phyloP scores from a whole-genome alignment of 345 rosid genomes.

The Ricinus communis region DNA sequence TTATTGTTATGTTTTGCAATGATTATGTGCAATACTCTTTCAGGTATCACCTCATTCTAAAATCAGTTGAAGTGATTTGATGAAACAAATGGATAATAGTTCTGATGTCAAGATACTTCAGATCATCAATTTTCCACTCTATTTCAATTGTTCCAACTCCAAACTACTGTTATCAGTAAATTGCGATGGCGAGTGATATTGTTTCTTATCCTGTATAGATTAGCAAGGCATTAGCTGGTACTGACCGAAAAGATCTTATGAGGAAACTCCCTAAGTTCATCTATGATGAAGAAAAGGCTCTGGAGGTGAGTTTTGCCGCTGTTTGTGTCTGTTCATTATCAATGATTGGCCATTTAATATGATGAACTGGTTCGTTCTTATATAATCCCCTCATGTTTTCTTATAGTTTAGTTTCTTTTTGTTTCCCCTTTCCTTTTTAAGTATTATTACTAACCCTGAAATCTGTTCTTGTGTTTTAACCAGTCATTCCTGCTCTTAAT shows the following conservation, averaged over 20 bases:
- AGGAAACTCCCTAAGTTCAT: conserved; percentile 93
- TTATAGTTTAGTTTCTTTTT: not conserved
- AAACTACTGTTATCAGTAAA: not conserved
- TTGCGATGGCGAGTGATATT: conserved; percentile 1
- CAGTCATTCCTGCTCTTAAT: not conserved
- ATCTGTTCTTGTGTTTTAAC: not conserved
- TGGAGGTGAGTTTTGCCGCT: conserved; percentile 58
- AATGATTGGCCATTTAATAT: conserved; percentile 1
- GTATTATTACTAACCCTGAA: not conserved
- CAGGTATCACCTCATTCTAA: not conserved
- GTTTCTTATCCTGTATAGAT: conserved; percentile 43
- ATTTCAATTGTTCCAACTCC: not conserved
- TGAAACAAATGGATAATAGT: not conserved
- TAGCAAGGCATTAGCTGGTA: conserved; percentile 77
- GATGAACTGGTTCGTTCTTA: not conserved
- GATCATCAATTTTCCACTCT: not conserved
- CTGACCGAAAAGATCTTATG: conserved; percentile 84
- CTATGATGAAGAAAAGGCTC: conserved; percentile 92
- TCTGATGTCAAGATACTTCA: not conserved
- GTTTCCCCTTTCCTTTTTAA: not conserved
- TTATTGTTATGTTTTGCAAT: conserved; percentile 10
- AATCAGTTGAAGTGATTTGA: not conserved
- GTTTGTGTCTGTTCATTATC: conserved; percentile 6
- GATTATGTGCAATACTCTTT: not conserved
- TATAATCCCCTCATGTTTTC: too few relatives aligned